Base-by-base conservation (phyloP, 2,329 filamentous ascomycete genomes). In the Fusarium xyrophilum region DNA sequence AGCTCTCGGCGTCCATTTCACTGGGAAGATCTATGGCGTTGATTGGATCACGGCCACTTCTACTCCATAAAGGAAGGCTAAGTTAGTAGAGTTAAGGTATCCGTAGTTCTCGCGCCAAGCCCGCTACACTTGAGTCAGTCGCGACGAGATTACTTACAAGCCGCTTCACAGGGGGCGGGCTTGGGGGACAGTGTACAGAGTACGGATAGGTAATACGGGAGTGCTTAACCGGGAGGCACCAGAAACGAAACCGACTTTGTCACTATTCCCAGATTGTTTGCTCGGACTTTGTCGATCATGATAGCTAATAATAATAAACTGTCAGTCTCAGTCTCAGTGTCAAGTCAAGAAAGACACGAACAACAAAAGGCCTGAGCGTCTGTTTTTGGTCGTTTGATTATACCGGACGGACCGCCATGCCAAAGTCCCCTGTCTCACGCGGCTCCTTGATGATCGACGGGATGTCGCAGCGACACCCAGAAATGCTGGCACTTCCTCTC, bases 91-190 rank as follows among this genome's bases (percentile, higher is more conserved):
- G n/a, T n/a, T n/a, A n/a, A n/a, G n/a, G n/a, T n/a, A n/a, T n/a
- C n/a, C n/a, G 19, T 21, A 42, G 47, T 21, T 46, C 21, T 27
- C 27, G 33, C 27, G 36, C 47, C 40, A 56, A 44, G 36, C 42
- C 50, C 36, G 35, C 40, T 40, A 39, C 54, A 43, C 60, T 72
- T 70, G 70, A 72, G 63, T 73, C 70, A 57, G 65, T 58, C 43
- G 19, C 36, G 42, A 40, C 28, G 42, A 71, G 40, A 28, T 42
- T 44, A 35, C 54, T 58, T 42, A 42, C 50, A 55, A 59, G 58
- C 44, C 21, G 51, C 59, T 36, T 39, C 33, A 33, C 40, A 46
- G 40, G 44, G 48, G 32, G 46, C 15, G 48, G 32, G 46, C 15
- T 33, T 39, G 32, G 48, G 39, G 33, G n/a, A 58, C 17, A 36